Evolutionary conservation across 2,329 filamentous ascomycete species (phyloP).

Genomic region (Colletotrichum higginsianum): DNA sequence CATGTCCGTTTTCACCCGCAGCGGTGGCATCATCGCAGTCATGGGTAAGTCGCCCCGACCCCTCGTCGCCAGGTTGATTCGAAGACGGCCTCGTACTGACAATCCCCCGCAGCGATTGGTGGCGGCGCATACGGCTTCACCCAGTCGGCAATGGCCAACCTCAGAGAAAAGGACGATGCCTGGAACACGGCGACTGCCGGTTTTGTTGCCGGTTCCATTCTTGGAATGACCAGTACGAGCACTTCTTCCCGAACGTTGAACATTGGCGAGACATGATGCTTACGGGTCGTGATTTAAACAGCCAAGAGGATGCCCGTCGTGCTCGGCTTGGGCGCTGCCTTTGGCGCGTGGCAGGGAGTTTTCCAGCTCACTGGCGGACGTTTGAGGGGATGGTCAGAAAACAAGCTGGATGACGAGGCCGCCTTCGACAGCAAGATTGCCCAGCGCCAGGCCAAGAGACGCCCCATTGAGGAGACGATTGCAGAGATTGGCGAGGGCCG

Average conservation of each 20-base stretch:
- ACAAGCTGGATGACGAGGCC: slow-evolving; percentile 71
- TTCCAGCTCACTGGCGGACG: slow-evolving; percentile 80
- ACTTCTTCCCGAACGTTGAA: slow-evolving; percentile 30
- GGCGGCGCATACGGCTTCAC: slow-evolving; percentile 85
- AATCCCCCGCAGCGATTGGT: slow-evolving; percentile 70
- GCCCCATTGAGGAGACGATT: slow-evolving; percentile 84
- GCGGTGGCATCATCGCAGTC: slow-evolving; percentile 78
- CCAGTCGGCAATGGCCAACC: slow-evolving; percentile 82
- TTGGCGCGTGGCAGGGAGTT: slow-evolving; percentile 71
- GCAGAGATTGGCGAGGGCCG: slow-evolving; percentile 88
- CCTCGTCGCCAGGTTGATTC: not conserved
- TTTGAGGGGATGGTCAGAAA: slow-evolving; percentile 58
- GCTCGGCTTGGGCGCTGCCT: slow-evolving; percentile 74
- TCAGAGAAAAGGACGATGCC: slow-evolving; percentile 86
- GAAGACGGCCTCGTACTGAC: slow-evolving; percentile 6
- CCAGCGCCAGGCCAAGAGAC: slow-evolving; percentile 80
- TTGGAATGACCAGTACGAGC: slow-evolving; percentile 80
- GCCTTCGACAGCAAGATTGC: slow-evolving; percentile 84
- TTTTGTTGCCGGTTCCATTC: slow-evolving; percentile 79
- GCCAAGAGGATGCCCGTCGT: slow-evolving; percentile 75
- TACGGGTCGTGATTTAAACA: slow-evolving; percentile 41
- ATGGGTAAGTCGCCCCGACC: slow-evolving; percentile 30
- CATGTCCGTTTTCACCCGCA: slow-evolving; percentile 84
- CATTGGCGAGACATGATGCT: slow-evolving; percentile 22
- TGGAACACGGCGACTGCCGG: slow-evolving; percentile 83